Conservation (phyloP, 441 rosid genomes). For the Raphanus hybrid region DNA sequence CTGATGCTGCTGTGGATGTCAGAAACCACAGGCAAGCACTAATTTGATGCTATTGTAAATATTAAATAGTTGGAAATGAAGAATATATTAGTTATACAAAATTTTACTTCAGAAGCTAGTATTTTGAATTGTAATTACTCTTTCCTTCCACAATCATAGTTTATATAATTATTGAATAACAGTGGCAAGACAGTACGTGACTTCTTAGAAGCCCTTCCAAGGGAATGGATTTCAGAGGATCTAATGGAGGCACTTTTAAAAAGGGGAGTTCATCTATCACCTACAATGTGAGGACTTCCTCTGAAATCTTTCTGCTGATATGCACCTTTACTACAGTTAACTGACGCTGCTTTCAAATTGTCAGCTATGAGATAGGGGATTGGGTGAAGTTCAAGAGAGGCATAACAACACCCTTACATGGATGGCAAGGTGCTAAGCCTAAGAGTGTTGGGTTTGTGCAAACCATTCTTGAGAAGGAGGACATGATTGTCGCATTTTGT, state of each 20-base stretch:
- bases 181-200: conserved; percentile 97
- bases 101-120: background rate
- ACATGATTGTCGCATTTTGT: conserved; percentile 87
- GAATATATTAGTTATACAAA: no score
- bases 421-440: conserved; percentile 97
- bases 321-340: conserved; percentile 16
- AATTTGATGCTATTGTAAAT: conserved; percentile 18
- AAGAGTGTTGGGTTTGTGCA: conserved; percentile 99
- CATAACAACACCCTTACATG: conserved; percentile 73
- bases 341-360: conserved; percentile 25
- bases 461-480: conserved; percentile 75
- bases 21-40: conserved; percentile 91
- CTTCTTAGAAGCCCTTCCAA: conserved; percentile 93
- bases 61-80: conserved; percentile 9
- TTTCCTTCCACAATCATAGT: conserved; percentile 27
- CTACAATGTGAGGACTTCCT: conserved; percentile 74
- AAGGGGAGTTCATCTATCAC: conserved; percentile 89
- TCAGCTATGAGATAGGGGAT: conserved; percentile 93
- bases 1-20: conserved; percentile 84
- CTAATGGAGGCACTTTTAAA: conserved; percentile 83
- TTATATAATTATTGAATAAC: conserved; percentile 41
- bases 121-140: conserved; percentile 3
- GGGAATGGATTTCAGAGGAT: conserved; percentile 99
- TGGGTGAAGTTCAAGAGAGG: conserved; percentile 98
- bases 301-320: conserved; percentile 31